Base-by-base conservation (phyloP, 1,284 basidiomycete species). In the Marasmius sp. region DNA sequence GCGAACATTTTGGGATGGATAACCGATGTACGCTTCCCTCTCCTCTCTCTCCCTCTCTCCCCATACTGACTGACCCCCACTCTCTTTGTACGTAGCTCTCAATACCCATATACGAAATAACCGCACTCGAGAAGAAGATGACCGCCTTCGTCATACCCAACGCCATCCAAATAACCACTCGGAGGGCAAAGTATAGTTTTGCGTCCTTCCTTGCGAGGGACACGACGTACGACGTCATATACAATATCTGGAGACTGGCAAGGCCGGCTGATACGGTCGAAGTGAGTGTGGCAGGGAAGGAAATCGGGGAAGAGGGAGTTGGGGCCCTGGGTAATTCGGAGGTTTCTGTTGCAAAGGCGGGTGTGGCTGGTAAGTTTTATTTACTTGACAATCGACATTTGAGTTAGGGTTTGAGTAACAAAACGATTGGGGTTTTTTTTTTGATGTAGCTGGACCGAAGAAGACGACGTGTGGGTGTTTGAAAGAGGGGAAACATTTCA, bases 1-100 rank as follows among this genome's bases (percentile, higher is more conserved):
- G 96, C 97, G 22, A 99, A 98, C 74, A 98, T 99, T 59, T 97
- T 99, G 75, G 97, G 97, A 51, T 99, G 97, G 97, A 92, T 98
- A 61, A 98, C 96, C 18, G 92, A 97, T 71, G 94, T 95, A 72
- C 75, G 93, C 47, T 34, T 11, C 60, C 27, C 11, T 51, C 3
- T 22, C 36, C 49, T 37, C 16, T 16, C 36, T 52, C 34, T 16
- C 34, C 37, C 37, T 47, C 56, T 59, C 27, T 55, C 39, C 47
- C 45, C 57, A 16, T 54, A 45, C 39, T 59, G 27, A 45, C 39
- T 59, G 27, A 27, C 27, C 27, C 5, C 27, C 5, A 2, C 5
- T 27, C 27, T 27, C 5, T 33, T 49, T 57, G 34, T 50, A 27
- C 60, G 50, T 75, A 97, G 94, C 83, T 98, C 64, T 89, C 91